Evolutionary conservation across 2,329 filamentous ascomycete species (phyloP), one percentile per base, ranked within the genome.

Genomic region (Venturiaceae sp.): DNA sequence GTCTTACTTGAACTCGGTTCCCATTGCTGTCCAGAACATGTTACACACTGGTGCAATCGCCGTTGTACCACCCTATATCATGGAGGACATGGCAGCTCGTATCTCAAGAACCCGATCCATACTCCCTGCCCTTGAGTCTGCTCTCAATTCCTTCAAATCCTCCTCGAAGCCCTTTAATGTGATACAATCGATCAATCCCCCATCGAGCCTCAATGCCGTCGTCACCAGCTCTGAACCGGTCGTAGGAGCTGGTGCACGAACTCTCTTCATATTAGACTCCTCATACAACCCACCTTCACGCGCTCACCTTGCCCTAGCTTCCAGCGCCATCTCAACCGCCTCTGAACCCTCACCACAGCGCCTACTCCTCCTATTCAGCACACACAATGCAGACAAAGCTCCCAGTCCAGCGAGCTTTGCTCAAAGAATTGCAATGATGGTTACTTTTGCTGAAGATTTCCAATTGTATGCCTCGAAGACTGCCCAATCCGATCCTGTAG

Each of bases 361-460:
- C 8, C 66, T 86, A 2, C 68, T 86, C 3, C 74, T 86, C 1
- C 74, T 86, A 1, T 80, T 86, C 57, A 82, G 82, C 47, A 84
- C 80, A 0, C 78, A 83, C 65, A 86, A 86, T 74, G 83, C 83
- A 19, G 83, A 86, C 67, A 86, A 86, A 65, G 77, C 80, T 13
- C 79, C 84, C 5, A 85, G 85, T 64, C 86, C 88, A 0, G 87
- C 86, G 0, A 74, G 79, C 2, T 89, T 91, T 63, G 80, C 81
- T 44, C 77, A 87, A 57, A 76, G 88, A 5, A 72, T 92, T 32
- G 78, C 79, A 5, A 83, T 92, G 77, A 91, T 92, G 86, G 79
- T 82, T 23, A 71, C 81, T 0, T 85, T 92, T 63, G 86, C 84
- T 2, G 68, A 74, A 53, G 85, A 87, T 61, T 62, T 82, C 2